Conservation (phyloP, 129 eudicot species). For the Tagetes patula region DNA sequence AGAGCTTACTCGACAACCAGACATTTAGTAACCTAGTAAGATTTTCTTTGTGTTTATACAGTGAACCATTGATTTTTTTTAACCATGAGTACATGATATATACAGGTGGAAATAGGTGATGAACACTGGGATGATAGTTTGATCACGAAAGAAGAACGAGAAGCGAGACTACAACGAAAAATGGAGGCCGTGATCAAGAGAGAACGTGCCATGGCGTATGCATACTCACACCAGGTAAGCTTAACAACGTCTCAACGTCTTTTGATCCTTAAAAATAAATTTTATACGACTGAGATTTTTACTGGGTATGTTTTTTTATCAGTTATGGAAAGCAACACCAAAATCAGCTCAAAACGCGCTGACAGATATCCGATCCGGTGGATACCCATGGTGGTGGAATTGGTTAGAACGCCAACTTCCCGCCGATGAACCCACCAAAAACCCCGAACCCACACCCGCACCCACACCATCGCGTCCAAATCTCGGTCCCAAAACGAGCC, state of each 20-base stretch:
- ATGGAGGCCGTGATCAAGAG: slow-evolving; percentile 83
- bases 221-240: slow-evolving; percentile 92
- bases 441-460: slow-evolving; percentile 30
- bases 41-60: neutral
- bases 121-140: slow-evolving; percentile 91
- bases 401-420: slow-evolving; percentile 84
- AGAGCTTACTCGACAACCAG: slow-evolving; percentile 67
- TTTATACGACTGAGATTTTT: too few species aligned
- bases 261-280: neutral
- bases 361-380: slow-evolving; percentile 54
- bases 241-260: neutral
- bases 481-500: slow-evolving; percentile 48
- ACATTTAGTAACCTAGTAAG: slow-evolving; percentile 47
- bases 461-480: slow-evolving; percentile 66
- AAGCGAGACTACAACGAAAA: slow-evolving; percentile 67
- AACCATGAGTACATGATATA: neutral
- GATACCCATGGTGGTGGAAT: slow-evolving; percentile 98
- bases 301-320: too few species aligned
- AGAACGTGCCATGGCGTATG: slow-evolving; percentile 98
- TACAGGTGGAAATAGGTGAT: slow-evolving; percentile 23
- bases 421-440: slow-evolving; percentile 39
- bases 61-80: too few species aligned
- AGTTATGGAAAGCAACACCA: slow-evolving; percentile 77
- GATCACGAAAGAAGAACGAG: slow-evolving; percentile 85
- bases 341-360: slow-evolving; percentile 51